Conservation (phyloP, 768 basidiomycete species). For the Hygrophorus pudorinus region DNA sequence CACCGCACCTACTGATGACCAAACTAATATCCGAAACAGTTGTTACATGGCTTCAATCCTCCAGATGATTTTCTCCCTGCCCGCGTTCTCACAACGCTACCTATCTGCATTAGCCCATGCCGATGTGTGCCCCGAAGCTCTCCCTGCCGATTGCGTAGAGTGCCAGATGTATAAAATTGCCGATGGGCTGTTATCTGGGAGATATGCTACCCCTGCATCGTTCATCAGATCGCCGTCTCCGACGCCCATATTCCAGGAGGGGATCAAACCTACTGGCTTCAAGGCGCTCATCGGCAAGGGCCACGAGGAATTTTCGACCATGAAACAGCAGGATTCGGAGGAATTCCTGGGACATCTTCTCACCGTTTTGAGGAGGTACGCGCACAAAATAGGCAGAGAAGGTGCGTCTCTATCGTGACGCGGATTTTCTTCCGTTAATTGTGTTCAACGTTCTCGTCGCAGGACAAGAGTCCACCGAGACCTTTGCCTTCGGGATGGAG, state of each 20-base stretch:
- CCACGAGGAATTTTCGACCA: constrained; percentile 90
- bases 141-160: constrained; percentile 83
- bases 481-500: constrained; percentile 77
- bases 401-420: background rate
- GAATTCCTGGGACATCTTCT: constrained; percentile 86
- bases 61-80: constrained; percentile 77
- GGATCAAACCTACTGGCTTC: constrained; percentile 74
- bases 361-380: constrained; percentile 58
- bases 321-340: constrained; percentile 95
- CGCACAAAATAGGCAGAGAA: constrained; percentile 35
- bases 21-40: constrained; percentile 26
- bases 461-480: constrained; percentile 53
- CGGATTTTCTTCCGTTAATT: background rate
- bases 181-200: constrained; percentile 87
- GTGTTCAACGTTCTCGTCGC: background rate
- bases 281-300: constrained; percentile 88
- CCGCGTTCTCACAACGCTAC: constrained; percentile 70
- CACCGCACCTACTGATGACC: background rate
- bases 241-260: constrained; percentile 68
- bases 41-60: constrained; percentile 97
- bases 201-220: constrained; percentile 65
- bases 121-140: constrained; percentile 45
- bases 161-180: constrained; percentile 92
- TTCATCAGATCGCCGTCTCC: constrained; percentile 13
- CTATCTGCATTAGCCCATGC: constrained; percentile 37